phyloP scores from a whole-genome alignment of 2,329 filamentous ascomycete genomes.

The Epichloe sp. region DNA sequence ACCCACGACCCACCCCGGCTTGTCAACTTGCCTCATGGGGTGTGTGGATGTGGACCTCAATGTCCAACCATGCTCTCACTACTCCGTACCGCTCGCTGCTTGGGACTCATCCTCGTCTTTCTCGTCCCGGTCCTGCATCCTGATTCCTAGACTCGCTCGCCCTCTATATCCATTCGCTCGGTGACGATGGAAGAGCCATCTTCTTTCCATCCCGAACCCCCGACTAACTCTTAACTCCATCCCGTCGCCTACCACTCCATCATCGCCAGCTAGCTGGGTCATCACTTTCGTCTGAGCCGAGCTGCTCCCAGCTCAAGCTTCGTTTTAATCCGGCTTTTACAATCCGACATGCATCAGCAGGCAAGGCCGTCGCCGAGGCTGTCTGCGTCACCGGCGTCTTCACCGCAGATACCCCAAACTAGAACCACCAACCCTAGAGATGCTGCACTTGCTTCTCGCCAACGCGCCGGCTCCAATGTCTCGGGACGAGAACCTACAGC shows the following conservation, averaged over 20 bases:
- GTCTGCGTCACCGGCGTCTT: slow-evolving; percentile 54
- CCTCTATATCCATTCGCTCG: not conserved
- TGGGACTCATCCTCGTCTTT: not conserved
- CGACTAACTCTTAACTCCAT: not conserved
- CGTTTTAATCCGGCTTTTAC: slow-evolving; percentile 35
- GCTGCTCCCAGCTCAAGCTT: slow-evolving; percentile 5
- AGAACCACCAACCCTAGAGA: slow-evolving; percentile 68
- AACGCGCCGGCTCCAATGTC: slow-evolving; percentile 31
- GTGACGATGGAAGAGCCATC: slow-evolving; percentile 7
- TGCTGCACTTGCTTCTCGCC: slow-evolving; percentile 26
- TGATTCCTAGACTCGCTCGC: not conserved
- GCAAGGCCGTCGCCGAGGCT: slow-evolving; percentile 61
- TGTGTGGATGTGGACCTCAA: not conserved
- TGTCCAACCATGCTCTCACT: not conserved
- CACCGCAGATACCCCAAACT: slow-evolving; percentile 50
- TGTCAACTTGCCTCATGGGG: slow-evolving; percentile 6
- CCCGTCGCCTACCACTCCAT: not conserved
- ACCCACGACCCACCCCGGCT: not conserved
- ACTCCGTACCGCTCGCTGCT: not conserved
- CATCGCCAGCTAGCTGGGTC: not conserved
- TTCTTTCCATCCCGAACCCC: not conserved
- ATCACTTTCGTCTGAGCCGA: not conserved
- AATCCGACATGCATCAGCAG: slow-evolving; percentile 69
- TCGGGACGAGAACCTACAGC: slow-evolving; percentile 26
- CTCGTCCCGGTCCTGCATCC: not conserved